Evolutionary conservation across 1,284 basidiomycete genomes (phyloP).

Genomic region (Cystobasidium sp.): DNA sequence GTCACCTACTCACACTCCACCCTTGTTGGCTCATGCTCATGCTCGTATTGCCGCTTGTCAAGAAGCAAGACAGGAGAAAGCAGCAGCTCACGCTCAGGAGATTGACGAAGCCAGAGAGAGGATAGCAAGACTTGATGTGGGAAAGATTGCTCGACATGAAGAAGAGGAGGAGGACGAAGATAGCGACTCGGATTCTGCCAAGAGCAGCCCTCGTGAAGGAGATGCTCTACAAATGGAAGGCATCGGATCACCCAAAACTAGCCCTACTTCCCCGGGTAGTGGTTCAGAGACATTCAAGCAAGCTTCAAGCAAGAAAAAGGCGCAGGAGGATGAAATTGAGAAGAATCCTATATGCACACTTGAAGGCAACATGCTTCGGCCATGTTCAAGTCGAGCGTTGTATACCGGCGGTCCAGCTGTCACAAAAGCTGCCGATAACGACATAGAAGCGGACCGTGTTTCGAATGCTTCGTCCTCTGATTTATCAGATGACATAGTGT

Average conservation of each 20-base stretch:
- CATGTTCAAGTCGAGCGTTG: slow-evolving; percentile 5
- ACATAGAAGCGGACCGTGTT: background rate
- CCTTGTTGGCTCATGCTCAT: slow-evolving; percentile 11
- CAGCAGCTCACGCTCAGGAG: background rate
- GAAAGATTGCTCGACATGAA: background rate
- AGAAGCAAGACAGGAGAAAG: background rate
- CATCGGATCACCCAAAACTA: background rate
- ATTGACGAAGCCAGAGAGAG: slow-evolving; percentile 3
- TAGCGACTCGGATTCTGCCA: background rate
- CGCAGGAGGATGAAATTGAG: slow-evolving; percentile 1
- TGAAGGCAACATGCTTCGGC: slow-evolving; percentile 3
- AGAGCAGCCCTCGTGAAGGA: background rate
- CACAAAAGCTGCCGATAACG: background rate
- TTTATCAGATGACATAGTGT: slow-evolving; percentile 12
- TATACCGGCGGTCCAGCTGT: slow-evolving; percentile 9
- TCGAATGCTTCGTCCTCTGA: slow-evolving; percentile 22
- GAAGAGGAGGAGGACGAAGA: slow-evolving; percentile 15
- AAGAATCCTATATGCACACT: slow-evolving; percentile 26
- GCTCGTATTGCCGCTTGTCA: background rate
- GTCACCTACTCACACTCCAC: background rate
- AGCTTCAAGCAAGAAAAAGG: background rate
- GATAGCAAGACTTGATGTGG: slow-evolving; percentile 9
- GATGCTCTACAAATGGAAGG: slow-evolving; percentile 13
- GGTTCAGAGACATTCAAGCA: background rate
- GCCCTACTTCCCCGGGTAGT: background rate